phyloP scores from a whole-genome alignment of 2,329 filamentous ascomycete genomes.

The Penicillium freii region DNA sequence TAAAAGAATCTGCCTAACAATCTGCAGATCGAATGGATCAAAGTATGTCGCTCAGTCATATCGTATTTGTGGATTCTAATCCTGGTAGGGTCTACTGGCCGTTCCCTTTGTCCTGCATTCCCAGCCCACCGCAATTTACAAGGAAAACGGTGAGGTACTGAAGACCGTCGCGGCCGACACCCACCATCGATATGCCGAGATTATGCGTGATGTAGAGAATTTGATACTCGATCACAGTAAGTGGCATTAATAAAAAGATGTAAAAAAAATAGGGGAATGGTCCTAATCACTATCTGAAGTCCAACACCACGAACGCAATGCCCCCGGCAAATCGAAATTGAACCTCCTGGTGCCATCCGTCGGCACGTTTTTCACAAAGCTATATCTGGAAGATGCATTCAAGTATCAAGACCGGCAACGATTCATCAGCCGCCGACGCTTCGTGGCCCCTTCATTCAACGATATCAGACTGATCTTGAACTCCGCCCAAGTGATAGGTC shows the following conservation, averaged over 20 bases:
- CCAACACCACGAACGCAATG: conserved; percentile 67
- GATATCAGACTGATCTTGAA: conserved; percentile 91
- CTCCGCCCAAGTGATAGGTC: conserved; percentile 88
- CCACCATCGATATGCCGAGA: conserved; percentile 87
- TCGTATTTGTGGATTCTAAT: conserved; percentile 14
- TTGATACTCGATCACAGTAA: conserved; percentile 90
- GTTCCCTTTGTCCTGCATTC: conserved; percentile 97
- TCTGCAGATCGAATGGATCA: conserved; percentile 80
- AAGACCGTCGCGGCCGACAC: conserved; percentile 74
- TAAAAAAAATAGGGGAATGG: not conserved
- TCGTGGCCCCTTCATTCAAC: conserved; percentile 96
- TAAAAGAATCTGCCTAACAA: conserved; percentile 4
- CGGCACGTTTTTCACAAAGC: conserved; percentile 87
- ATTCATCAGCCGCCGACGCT: conserved; percentile 84
- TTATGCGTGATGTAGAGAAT: conserved; percentile 87
- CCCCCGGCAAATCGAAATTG: conserved; percentile 76
- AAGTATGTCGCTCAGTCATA: conserved; percentile 48
- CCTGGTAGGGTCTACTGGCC: conserved; percentile 66
- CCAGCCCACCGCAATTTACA: conserved; percentile 84
- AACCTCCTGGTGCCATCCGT: conserved; percentile 87
- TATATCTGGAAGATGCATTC: conserved; percentile 87
- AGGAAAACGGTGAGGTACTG: conserved; percentile 62
- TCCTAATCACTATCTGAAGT: conserved; percentile 49
- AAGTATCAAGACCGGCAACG: conserved; percentile 82
- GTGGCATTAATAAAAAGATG: not conserved